These are phyloP conservation scores for Corchorus capsularis DNA, from an alignment of 345 rosid genomes.

Conservation along the genomic window DNA sequence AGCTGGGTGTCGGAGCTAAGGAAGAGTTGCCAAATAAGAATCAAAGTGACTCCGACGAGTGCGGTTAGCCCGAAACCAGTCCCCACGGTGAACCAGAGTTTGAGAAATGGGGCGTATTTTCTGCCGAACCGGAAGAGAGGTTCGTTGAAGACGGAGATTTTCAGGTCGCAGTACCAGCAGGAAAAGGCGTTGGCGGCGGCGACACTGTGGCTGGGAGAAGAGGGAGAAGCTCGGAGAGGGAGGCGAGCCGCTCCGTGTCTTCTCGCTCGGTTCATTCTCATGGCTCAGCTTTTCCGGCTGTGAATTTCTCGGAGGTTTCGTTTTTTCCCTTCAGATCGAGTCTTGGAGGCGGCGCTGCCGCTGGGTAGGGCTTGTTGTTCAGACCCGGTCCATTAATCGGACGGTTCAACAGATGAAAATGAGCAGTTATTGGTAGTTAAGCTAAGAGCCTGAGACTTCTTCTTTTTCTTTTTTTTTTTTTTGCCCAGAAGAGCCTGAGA, in stretches of 20 bases:
- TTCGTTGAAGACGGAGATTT: conserved; percentile 18
- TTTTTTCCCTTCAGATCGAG: neutral
- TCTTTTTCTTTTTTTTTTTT: no score
- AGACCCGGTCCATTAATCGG: neutral
- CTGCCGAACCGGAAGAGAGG: conserved; percentile 25
- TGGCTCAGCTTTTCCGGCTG: neutral
- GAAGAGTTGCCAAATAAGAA: conserved; percentile 13
- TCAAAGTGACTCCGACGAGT: conserved; percentile 46
- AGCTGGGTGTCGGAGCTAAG: conserved; percentile 11
- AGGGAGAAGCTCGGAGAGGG: conserved; percentile 15
- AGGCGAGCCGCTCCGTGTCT: conserved; percentile 11
- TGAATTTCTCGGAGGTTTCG: neutral
- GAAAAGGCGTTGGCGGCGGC: neutral
- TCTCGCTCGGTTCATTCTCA: conserved; percentile 20
- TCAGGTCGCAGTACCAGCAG: conserved; percentile 21
- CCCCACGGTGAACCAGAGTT: conserved; percentile 83
- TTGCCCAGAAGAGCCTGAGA: no score
- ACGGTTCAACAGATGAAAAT: neutral
- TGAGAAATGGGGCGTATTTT: conserved; percentile 25
- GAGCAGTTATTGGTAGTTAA: no score
- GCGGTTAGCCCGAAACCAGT: conserved; percentile 65
- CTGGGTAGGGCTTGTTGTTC: neutral
- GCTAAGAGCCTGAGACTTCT: no score
- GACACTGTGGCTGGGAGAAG: neutral
- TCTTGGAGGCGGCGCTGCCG: neutral